Conservation (phyloP, 2,329 filamentous ascomycete species). For the Penicillium sp. region DNA sequence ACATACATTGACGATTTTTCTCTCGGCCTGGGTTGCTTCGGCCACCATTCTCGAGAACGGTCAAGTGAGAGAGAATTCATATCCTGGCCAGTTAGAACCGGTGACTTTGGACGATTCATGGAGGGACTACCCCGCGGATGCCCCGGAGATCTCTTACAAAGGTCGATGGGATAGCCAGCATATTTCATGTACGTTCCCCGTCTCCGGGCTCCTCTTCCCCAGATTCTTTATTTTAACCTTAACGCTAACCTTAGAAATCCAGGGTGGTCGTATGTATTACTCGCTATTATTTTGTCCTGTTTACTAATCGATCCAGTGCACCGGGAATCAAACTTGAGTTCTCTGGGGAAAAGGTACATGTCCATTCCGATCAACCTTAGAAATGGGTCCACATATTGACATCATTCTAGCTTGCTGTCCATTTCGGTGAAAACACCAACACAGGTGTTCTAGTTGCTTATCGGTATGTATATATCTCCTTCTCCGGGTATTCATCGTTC, state of each 20-base stretch:
- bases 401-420: slow-evolving; percentile 46
- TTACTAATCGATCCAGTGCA: slow-evolving; percentile 30
- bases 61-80: slow-evolving; percentile 38
- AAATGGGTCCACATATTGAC: background rate
- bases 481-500: background rate
- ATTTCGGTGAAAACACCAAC: slow-evolving; percentile 53
- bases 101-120: slow-evolving; percentile 37
- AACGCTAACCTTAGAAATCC: slow-evolving; percentile 7
- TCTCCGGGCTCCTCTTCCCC: background rate
- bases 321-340: slow-evolving; percentile 57
- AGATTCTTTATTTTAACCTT: background rate
- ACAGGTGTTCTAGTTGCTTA: slow-evolving; percentile 55
- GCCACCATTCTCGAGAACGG: slow-evolving; percentile 47
- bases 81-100: slow-evolving; percentile 36
- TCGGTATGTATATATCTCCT: slow-evolving; percentile 23
- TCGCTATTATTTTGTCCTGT: background rate
- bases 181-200: slow-evolving; percentile 48
- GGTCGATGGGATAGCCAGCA: slow-evolving; percentile 61
- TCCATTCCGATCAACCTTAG: background rate
- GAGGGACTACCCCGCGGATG: slow-evolving; percentile 51
- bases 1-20: slow-evolving; percentile 4
- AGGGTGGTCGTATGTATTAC: slow-evolving; percentile 55
- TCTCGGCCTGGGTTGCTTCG: slow-evolving; percentile 21
- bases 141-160: slow-evolving; percentile 59
- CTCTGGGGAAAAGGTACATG: slow-evolving; percentile 47